phyloP scores from a whole-genome alignment of 225 moss, liverwort and hornwort genomes.

The Marchantia polymorpha region DNA sequence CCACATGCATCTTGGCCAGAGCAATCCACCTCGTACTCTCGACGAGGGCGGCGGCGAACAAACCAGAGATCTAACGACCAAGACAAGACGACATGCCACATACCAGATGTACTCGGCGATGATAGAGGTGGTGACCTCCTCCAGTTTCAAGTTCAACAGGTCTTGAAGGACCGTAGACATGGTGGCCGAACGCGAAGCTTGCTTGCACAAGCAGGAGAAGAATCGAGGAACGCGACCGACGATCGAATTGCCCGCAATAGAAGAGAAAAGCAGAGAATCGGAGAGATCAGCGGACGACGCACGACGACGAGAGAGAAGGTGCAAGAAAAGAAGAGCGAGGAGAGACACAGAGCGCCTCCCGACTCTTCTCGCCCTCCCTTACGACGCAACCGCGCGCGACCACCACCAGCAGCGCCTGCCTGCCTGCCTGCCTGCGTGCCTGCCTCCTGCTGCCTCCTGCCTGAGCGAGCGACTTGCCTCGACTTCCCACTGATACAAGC shows the following conservation, averaged over 20 bases:
- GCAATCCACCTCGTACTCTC: neutral
- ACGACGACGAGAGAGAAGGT: neutral
- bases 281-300: neutral
- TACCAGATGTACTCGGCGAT: constrained; percentile 51
- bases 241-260: neutral
- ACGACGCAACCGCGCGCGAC: too few species aligned
- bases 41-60: neutral
- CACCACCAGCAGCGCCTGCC: too few species aligned
- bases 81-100: neutral
- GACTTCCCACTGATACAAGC: neutral
- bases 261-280: too few species aligned
- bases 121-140: constrained; percentile 32
- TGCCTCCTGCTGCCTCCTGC: too few species aligned
- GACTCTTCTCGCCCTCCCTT: too few species aligned
- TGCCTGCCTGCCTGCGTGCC: too few species aligned
- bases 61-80: neutral
- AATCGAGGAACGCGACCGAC: neutral
- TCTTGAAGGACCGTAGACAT: constrained; percentile 22
- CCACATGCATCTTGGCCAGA: neutral
- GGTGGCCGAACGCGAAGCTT: neutral
- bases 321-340: too few species aligned
- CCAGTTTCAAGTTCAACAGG: constrained; percentile 36
- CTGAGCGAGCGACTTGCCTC: too few species aligned
- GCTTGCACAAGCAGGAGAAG: neutral
- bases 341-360: too few species aligned